Evolutionary conservation across 2,329 filamentous ascomycete species (phyloP).

Genomic region (Xylariaceae sp.): DNA sequence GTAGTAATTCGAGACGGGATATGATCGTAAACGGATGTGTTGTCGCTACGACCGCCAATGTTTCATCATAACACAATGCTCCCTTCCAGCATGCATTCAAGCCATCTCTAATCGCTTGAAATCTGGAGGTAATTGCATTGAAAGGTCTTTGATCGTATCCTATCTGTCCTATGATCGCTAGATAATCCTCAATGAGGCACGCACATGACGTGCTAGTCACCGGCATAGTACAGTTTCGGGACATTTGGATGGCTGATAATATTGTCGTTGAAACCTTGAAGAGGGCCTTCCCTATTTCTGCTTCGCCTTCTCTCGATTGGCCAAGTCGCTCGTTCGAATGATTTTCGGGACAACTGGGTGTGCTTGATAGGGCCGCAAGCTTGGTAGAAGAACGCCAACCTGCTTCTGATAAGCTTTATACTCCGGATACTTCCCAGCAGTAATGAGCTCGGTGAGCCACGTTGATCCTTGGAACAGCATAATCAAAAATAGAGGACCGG

Average conservation of each 20-base stretch:
- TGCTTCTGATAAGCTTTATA: slow-evolving; percentile 78
- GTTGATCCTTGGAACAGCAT: slow-evolving; percentile 86
- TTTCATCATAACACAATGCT: not conserved
- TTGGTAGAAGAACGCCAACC: slow-evolving; percentile 80
- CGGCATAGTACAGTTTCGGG: not conserved
- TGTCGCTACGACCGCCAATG: not conserved
- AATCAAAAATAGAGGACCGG: slow-evolving; percentile 65
- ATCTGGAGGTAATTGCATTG: not conserved
- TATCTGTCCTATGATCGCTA: not conserved
- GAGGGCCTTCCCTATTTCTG: slow-evolving; percentile 29
- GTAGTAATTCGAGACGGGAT: too few relatives aligned
- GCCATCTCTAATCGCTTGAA: not conserved
- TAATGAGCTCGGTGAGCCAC: slow-evolving; percentile 78
- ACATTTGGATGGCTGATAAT: not conserved
- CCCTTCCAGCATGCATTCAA: too few relatives aligned
- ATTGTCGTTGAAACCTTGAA: not conserved
- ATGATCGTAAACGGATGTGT: too few relatives aligned
- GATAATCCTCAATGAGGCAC: not conserved
- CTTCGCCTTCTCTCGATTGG: slow-evolving; percentile 40
- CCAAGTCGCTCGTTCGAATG: slow-evolving; percentile 47
- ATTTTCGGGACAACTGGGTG: slow-evolving; percentile 39
- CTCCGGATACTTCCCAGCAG: slow-evolving; percentile 76
- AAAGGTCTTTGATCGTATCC: not conserved
- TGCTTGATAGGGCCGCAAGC: slow-evolving; percentile 39
- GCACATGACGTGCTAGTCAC: not conserved